Conservation (phyloP, 2,329 filamentous ascomycete species). For the Fusarium fujikuroi region DNA sequence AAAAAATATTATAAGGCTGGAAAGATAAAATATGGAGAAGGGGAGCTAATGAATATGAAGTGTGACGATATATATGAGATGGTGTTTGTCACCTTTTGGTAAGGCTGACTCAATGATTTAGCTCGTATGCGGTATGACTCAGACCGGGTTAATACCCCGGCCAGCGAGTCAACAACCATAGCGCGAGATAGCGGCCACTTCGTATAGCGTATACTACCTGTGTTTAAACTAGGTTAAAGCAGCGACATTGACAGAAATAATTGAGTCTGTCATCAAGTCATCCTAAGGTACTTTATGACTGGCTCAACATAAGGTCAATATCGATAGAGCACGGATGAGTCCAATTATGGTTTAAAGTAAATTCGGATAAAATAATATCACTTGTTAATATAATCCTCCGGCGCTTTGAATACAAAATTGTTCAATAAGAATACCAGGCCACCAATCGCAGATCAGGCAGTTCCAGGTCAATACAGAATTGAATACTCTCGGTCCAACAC, state of each 20-base stretch:
- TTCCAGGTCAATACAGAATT: background rate
- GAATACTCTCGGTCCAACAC: fast-evolving
- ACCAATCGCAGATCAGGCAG: background rate
- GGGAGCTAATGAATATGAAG: fast-evolving
- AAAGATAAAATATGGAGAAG: fast-evolving
- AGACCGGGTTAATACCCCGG: background rate
- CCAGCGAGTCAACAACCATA: background rate
- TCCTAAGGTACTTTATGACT: background rate
- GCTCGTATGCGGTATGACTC: background rate
- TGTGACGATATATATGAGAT: background rate
- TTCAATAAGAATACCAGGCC: fast-evolving
- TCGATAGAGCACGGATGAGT: background rate
- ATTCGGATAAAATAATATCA: background rate
- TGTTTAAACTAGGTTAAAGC: too few species aligned
- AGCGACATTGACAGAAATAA: too few species aligned
- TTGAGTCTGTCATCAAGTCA: background rate
- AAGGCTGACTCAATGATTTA: background rate
- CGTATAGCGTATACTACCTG: too few species aligned
- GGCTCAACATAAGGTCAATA: background rate
- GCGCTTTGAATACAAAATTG: fast-evolving
- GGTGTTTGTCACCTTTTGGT: background rate
- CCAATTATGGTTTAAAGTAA: fast-evolving
- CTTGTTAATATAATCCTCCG: fast-evolving
- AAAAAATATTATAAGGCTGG: fast-evolving
- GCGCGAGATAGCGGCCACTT: background rate